phyloP scores from a whole-genome alignment of 2,329 filamentous ascomycete species.

The Cryphonectria japonica region DNA sequence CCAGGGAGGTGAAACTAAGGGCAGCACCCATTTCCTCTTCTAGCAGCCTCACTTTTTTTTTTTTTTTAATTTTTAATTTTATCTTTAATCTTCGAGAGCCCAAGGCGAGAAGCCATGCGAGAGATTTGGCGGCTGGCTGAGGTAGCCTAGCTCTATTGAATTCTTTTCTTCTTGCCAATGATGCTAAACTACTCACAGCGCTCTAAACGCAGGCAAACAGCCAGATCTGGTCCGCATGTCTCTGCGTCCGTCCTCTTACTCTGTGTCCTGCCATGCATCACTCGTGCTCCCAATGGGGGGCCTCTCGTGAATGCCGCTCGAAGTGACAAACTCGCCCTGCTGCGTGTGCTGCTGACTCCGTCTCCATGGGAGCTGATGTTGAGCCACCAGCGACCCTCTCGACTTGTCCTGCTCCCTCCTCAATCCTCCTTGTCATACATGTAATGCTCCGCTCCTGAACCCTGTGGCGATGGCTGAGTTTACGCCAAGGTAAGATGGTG shows the following conservation, averaged over 20 bases:
- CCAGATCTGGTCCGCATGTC: neutral
- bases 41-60: neutral
- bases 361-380: neutral
- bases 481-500: neutral
- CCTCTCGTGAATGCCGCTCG: neutral
- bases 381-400: neutral
- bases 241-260: neutral
- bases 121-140: neutral
- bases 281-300: neutral
- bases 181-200: slow-evolving; percentile 2
- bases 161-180: slow-evolving; percentile 3
- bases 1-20: neutral
- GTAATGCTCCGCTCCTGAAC: neutral
- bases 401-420: neutral
- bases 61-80: too few relatives aligned
- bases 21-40: neutral
- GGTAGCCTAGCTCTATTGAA: slow-evolving; percentile 4
- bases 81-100: neutral
- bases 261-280: neutral
- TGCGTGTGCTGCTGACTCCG: neutral
- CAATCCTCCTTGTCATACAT: neutral
- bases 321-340: neutral
- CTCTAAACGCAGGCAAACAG: slow-evolving; percentile 1
- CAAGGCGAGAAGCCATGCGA: neutral
- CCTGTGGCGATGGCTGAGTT: neutral